Base-by-base conservation (phyloP, 768 basidiomycete species). In the Lactifluus subvellereus region DNA sequence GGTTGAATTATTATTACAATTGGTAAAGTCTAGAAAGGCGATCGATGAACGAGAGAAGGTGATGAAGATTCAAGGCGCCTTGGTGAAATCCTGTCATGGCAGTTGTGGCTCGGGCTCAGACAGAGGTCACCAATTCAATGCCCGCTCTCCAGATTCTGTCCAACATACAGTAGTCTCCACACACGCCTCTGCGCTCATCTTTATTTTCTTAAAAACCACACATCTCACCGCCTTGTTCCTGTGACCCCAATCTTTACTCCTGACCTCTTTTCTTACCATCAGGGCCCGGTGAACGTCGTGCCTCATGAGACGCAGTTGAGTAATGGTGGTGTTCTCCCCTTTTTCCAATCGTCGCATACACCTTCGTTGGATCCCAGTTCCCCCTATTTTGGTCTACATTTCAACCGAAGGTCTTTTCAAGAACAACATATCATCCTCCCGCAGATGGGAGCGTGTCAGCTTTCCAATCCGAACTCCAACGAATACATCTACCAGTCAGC, bases 71-170 rank as follows among this genome's bases (percentile, higher is more conserved):
- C 27, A 27, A 27, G 27, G 27, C 27, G 27, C 27, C 27, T 27
- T 27, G 27, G 27, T 27, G 27, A 27, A 27, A 27, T 27, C 27
- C 2, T 27, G 27, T 27, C 27, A 27, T 27, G 1, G 27, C 27
- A 27, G 27, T 27, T 27, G 27, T 27, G 27, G 27, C 27, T 27
- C 27, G 27, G 1, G 27, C 27, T 27, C 27, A 27, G 27, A 27
- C 22, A 22, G 27, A 27, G 27, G 27, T 43, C 11, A 32, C 51
- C 33, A 38, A 43, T 61, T 61, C 48, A 61, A 61, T 56, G 54
- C 60, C 60, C 60, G 60, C 54, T 50, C 37, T 27, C 27, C 27
- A 27, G 27, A 3, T 27, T 27, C 2, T 27, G 27, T 2, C 27
- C 27, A 3, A 27, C 27, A 27, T 27, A 22, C 22, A 22, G 22